phyloP scores from a whole-genome alignment of 2,329 filamentous ascomycete species.

The Paraphaeosphaeria sporulosa region DNA sequence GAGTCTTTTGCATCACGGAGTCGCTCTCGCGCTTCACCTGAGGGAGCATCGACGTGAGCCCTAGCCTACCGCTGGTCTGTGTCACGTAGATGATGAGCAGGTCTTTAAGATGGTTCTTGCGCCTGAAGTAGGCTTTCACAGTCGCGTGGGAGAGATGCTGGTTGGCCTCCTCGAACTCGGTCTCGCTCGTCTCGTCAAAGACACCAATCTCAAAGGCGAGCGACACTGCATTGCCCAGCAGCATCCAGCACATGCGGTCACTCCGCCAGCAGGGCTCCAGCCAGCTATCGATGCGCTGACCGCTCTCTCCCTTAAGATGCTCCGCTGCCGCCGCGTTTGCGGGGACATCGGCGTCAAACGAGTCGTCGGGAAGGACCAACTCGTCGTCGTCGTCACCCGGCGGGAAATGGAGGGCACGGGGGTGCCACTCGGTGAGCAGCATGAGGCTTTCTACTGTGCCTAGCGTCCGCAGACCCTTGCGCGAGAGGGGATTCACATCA shows the following conservation, averaged over 20 bases:
- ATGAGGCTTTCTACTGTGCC: constrained; percentile 94
- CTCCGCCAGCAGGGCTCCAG: constrained; percentile 91
- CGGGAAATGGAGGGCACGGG: constrained; percentile 91
- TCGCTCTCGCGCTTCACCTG: constrained; percentile 44
- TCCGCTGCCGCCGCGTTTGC: constrained; percentile 50
- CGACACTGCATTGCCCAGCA: constrained; percentile 88
- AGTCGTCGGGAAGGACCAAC: constrained; percentile 73
- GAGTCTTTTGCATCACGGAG: constrained; percentile 34
- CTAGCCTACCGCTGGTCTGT: constrained; percentile 90
- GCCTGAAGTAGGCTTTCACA: constrained; percentile 77
- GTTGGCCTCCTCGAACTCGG: constrained; percentile 58
- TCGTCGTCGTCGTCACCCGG: constrained; percentile 72
- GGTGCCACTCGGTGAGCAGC: constrained; percentile 97
- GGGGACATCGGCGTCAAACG: constrained; percentile 67
- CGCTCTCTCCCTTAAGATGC: constrained; percentile 69
- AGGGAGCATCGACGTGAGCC: constrained; percentile 93
- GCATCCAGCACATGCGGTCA: constrained; percentile 98
- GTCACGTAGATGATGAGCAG: constrained; percentile 90
- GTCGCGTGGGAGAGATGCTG: constrained; percentile 58
- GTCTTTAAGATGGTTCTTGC: constrained; percentile 82
- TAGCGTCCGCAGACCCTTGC: constrained; percentile 80
- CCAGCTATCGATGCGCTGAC: constrained; percentile 91
- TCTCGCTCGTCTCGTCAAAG: constrained; percentile 86
- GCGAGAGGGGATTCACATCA: constrained; percentile 66
- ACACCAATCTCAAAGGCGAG: constrained; percentile 93